These are phyloP conservation scores for Austropuccinia psidii DNA, from an alignment of 1,284 basidiomycete genomes.

Conservation along the genomic window DNA sequence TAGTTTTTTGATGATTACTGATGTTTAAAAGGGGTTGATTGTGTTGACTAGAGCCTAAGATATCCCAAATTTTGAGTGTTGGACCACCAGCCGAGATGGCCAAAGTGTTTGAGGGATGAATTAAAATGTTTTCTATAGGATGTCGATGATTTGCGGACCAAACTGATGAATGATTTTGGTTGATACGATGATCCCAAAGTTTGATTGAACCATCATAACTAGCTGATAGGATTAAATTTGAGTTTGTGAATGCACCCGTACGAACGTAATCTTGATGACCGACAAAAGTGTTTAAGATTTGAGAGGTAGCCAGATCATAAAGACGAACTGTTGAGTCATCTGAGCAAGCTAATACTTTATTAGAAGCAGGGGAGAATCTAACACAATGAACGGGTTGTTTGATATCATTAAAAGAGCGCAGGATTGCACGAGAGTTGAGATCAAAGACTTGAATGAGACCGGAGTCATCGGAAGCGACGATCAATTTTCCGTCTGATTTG, in stretches of 20 bases:
- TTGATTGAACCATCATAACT: constrained; percentile 90
- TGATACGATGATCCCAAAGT: constrained; percentile 69
- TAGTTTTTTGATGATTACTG: constrained; percentile 96
- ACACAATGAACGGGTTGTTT: constrained; percentile 92
- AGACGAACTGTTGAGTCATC: constrained; percentile 90
- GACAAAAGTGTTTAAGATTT: constrained; percentile 66
- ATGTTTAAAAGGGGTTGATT: constrained; percentile 65
- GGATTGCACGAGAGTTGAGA: constrained; percentile 83
- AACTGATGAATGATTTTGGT: constrained; percentile 45
- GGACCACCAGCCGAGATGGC: constrained; percentile 83
- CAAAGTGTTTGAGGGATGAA: constrained; percentile 82
- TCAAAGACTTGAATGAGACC: constrained; percentile 95
- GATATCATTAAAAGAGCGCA: constrained; percentile 83
- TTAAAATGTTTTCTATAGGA: constrained; percentile 88
- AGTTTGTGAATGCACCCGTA: constrained; percentile 74
- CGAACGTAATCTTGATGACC: constrained; percentile 93
- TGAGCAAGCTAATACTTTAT: constrained; percentile 84
- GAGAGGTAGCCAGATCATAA: constrained; percentile 91
- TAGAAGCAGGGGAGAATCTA: constrained; percentile 71
- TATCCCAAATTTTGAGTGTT: constrained; percentile 89
- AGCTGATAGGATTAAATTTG: constrained; percentile 77
- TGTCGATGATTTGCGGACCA: constrained; percentile 45
- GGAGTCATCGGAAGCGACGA: constrained; percentile 90
- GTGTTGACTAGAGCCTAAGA: constrained; percentile 65
- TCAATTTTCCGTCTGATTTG: constrained; percentile 82